These are phyloP conservation scores for Ophiostoma sp. DNA, from an alignment of 2,329 filamentous ascomycete genomes.

Conservation along the genomic window DNA sequence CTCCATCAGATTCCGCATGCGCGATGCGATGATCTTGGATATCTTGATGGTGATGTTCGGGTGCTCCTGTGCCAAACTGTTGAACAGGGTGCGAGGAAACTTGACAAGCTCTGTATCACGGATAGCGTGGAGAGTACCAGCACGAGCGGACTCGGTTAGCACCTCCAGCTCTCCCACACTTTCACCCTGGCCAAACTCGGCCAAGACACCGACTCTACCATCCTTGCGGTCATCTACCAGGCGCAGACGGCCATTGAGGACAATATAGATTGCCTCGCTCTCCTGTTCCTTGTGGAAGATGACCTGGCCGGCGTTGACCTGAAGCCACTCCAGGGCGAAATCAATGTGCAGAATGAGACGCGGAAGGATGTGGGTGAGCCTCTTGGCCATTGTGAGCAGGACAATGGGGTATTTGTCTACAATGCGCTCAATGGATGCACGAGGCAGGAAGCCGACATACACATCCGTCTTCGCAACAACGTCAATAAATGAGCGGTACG, in stretches of 20 bases:
- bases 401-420: slow-evolving; percentile 90
- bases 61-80: slow-evolving; percentile 93
- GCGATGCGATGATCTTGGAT: slow-evolving; percentile 93
- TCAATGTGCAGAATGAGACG: slow-evolving; percentile 92
- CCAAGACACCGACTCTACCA: slow-evolving; percentile 77
- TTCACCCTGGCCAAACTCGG: slow-evolving; percentile 94
- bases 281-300: slow-evolving; percentile 92
- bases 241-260: slow-evolving; percentile 85
- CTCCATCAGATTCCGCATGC: slow-evolving; percentile 85
- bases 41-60: slow-evolving; percentile 98
- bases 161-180: slow-evolving; percentile 97
- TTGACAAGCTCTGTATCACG: slow-evolving; percentile 94
- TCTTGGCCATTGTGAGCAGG: slow-evolving; percentile 90
- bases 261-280: slow-evolving; percentile 97
- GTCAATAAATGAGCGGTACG: slow-evolving; percentile 92
- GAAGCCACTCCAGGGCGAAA: slow-evolving; percentile 96
- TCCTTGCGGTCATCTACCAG: slow-evolving; percentile 76
- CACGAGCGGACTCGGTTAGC: slow-evolving; percentile 85
- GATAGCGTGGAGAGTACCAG: slow-evolving; percentile 89
- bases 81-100: slow-evolving; percentile 92
- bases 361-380: slow-evolving; percentile 82
- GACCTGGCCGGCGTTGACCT: slow-evolving; percentile 90
- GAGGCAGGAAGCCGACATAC: slow-evolving; percentile 90
- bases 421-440: slow-evolving; percentile 79
- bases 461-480: slow-evolving; percentile 97